A percentile compares a stretch with the other conserved stretches of the same genome.
phyloP scores from a whole-genome alignment of 495 filamentous ascomycete species.

The Parachaetomium inaequale region DNA sequence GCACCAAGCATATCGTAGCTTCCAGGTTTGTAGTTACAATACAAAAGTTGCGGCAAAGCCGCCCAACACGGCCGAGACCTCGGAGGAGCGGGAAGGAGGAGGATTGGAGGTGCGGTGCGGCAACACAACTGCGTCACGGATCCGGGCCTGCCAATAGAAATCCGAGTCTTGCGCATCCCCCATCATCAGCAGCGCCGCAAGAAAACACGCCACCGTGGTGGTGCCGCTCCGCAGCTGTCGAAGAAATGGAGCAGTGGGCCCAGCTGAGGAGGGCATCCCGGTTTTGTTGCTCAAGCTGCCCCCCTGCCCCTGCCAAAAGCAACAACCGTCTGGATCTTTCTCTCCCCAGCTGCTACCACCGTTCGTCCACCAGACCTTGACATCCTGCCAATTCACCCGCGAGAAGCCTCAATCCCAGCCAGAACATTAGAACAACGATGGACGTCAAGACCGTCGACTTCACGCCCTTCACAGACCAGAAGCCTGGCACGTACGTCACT shows the following conservation, averaged over 20 bases:
- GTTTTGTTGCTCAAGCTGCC: neutral
- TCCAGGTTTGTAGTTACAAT: no score
- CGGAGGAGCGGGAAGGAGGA: neutral
- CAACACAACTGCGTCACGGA: neutral
- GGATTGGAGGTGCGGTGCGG: neutral
- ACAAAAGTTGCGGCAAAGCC: neutral
- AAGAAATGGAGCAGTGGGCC: slow-evolving; percentile 3
- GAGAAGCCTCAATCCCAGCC: neutral
- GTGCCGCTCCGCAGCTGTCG: neutral
- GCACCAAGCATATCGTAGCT: no score
- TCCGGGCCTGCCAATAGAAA: neutral
- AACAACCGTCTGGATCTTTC: neutral
- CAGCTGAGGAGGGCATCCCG: neutral
- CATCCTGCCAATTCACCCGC: no score
- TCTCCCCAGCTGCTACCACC: neutral
- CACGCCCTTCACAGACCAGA: slow-evolving; percentile 87
- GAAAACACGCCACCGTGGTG: neutral
- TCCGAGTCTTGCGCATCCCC: neutral
- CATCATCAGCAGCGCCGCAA: neutral
- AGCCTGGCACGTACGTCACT: slow-evolving; percentile 91
- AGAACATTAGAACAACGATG: slow-evolving; percentile 45
- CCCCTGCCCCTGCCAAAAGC: neutral
- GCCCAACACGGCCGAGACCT: neutral
- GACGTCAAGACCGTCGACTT: slow-evolving; percentile 71
- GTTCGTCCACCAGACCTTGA: neutral